Percentiles rank a stretch among this genome's conserved stretches.
Evolutionary conservation across 306 rosid species (phyloP).

Genomic region (Vigna radiata): DNA sequence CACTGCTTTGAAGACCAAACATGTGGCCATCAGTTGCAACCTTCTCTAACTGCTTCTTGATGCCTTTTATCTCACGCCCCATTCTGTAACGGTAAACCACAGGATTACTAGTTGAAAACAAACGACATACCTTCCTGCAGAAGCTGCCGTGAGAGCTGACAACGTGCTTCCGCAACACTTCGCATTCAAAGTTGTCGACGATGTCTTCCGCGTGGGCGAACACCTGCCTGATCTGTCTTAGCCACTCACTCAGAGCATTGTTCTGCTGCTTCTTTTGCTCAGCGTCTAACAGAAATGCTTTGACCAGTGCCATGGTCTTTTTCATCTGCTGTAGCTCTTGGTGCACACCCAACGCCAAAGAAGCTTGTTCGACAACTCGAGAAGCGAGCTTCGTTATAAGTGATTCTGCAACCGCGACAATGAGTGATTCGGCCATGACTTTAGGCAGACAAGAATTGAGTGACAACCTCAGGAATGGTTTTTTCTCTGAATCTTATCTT

Average conservation of each 20-base stretch:
- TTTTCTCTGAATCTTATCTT: neutral
- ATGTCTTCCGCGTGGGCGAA: neutral
- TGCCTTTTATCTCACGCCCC: neutral
- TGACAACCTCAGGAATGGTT: neutral
- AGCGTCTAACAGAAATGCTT: constrained; percentile 12
- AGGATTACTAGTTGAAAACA: constrained; percentile 4
- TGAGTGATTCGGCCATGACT: neutral
- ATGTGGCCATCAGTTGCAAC: neutral
- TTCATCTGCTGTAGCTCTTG: neutral
- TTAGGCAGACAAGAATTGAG: neutral
- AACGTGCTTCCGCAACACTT: neutral
- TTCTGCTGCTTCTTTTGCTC: neutral
- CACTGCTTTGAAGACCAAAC: neutral
- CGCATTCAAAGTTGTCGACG: neutral
- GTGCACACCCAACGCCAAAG: neutral
- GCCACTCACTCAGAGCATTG: neutral
- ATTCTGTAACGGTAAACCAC: neutral
- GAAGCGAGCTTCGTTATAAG: neutral
- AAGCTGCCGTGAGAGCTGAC: neutral
- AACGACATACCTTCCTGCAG: constrained; percentile 9
- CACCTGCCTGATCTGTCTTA: neutral
- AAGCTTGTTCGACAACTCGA: neutral
- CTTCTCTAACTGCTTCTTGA: neutral
- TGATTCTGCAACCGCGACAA: neutral
- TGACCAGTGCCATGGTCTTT: neutral